Conservation (phyloP, 495 filamentous ascomycete species). For the Penicillium ochrochloron region DNA sequence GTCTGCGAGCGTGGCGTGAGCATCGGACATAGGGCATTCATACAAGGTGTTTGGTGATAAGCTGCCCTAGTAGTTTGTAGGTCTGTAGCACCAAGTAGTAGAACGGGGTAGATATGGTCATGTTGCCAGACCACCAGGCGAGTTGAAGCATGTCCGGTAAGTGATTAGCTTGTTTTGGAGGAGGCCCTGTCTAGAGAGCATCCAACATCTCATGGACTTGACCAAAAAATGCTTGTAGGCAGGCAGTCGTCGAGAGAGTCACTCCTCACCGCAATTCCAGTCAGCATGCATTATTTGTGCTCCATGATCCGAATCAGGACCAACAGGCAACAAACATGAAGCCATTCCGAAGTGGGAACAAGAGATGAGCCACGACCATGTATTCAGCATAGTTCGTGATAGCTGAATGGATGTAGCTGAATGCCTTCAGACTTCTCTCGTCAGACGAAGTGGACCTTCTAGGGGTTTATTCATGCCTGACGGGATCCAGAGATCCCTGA, state of each 20-base stretch:
- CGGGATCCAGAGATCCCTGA: not conserved
- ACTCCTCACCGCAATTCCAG: not conserved
- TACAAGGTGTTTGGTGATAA: conserved; percentile 20
- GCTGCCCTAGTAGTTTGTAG: conserved; percentile 10
- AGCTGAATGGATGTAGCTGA: conserved; percentile 1
- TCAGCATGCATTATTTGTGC: not conserved
- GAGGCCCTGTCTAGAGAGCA: not conserved
- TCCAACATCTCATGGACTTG: not conserved
- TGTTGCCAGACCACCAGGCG: not conserved
- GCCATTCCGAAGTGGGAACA: not conserved
- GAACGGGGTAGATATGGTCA: not conserved
- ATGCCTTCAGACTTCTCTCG: not conserved
- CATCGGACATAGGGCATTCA: conserved; percentile 26
- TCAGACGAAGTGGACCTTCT: not conserved
- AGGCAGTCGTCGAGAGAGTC: not conserved
- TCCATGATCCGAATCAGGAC: not conserved
- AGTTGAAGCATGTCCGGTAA: not conserved
- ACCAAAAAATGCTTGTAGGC: not conserved
- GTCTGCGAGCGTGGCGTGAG: conserved; percentile 28
- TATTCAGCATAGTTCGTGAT: not conserved
- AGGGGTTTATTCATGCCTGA: not conserved
- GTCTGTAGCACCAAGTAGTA: not conserved
- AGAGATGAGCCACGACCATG: not conserved
- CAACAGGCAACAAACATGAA: not conserved
- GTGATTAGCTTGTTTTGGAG: not conserved